Evolutionary conservation across 2,329 filamentous ascomycete genomes (phyloP).

Genomic region (Sarocladiaceae sp.): DNA sequence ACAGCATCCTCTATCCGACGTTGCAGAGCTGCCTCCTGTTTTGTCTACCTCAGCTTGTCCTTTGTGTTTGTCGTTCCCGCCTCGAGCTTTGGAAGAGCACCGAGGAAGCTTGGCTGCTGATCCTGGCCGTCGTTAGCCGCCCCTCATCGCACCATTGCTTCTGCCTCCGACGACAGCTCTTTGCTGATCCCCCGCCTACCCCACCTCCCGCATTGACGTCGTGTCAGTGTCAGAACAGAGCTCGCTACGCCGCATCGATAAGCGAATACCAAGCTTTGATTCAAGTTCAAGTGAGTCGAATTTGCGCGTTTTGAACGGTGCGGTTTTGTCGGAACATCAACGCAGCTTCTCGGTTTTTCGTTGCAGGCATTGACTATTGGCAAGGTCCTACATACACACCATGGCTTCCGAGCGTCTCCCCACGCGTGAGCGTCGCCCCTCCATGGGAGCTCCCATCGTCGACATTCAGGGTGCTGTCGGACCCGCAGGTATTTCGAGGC

Average conservation of each 20-base stretch:
- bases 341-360: too few relatives aligned
- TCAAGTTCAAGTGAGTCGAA: neutral
- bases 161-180: neutral
- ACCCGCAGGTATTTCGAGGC: constrained; percentile 78
- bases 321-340: too few relatives aligned
- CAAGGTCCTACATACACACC: neutral
- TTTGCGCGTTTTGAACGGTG: too few relatives aligned
- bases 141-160: neutral
- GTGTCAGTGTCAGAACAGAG: neutral
- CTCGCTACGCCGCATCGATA: neutral
- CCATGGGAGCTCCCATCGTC: constrained; percentile 75
- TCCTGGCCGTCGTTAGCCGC: neutral
- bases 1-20: too few relatives aligned
- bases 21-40: neutral
- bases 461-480: constrained; percentile 83
- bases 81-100: too few relatives aligned
- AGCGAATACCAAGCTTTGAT: neutral
- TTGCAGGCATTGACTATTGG: neutral
- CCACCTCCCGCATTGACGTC: neutral
- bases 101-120: neutral
- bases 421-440: constrained; percentile 73
- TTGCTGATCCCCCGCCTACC: constrained; percentile 7
- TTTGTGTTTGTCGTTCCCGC: neutral
- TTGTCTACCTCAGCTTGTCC: neutral
- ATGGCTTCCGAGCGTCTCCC: constrained; percentile 40